phyloP scores from a whole-genome alignment of 1,139 yeast genomes.

The Maudiozyma humilis region DNA sequence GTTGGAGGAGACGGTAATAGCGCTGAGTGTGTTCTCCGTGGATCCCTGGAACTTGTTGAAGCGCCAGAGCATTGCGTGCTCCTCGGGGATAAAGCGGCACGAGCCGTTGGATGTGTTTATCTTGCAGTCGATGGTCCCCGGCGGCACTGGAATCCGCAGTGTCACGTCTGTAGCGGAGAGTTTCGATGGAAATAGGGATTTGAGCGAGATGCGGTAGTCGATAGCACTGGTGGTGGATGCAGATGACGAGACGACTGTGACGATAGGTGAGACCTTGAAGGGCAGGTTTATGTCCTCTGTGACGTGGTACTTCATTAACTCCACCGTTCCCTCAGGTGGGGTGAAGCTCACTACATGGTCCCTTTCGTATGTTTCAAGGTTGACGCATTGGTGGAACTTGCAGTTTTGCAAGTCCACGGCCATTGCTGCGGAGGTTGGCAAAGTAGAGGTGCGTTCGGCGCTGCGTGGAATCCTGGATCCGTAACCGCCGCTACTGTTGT shows the following conservation, averaged over 20 bases:
- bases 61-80: conserved; percentile 60
- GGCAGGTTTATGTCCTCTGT: conserved; percentile 60
- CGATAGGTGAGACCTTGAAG: conserved; percentile 56
- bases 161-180: conserved; percentile 58
- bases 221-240: conserved; percentile 22
- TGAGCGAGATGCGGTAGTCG: conserved; percentile 52
- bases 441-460: conserved; percentile 21
- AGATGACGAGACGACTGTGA: conserved; percentile 22
- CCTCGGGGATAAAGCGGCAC: conserved; percentile 60
- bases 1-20: conserved; percentile 22
- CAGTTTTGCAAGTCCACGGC: conserved; percentile 60
- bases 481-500: conserved; percentile 21
- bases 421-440: conserved; percentile 17
- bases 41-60: conserved; percentile 62
- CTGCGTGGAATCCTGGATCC: conserved; percentile 35
- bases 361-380: conserved; percentile 57
- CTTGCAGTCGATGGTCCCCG: conserved; percentile 46
- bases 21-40: conserved; percentile 43
- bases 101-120: conserved; percentile 54
- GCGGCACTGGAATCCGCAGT: conserved; percentile 63
- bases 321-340: conserved; percentile 92
- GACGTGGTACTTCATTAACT: conserved; percentile 69
- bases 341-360: conserved; percentile 63
- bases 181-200: conserved; percentile 56
- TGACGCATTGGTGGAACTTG: conserved; percentile 84